A percentile compares a stretch with the other conserved stretches of the same genome.
Conservation (phyloP, 1,284 basidiomycete genomes). For the Earliella scabrosa region DNA sequence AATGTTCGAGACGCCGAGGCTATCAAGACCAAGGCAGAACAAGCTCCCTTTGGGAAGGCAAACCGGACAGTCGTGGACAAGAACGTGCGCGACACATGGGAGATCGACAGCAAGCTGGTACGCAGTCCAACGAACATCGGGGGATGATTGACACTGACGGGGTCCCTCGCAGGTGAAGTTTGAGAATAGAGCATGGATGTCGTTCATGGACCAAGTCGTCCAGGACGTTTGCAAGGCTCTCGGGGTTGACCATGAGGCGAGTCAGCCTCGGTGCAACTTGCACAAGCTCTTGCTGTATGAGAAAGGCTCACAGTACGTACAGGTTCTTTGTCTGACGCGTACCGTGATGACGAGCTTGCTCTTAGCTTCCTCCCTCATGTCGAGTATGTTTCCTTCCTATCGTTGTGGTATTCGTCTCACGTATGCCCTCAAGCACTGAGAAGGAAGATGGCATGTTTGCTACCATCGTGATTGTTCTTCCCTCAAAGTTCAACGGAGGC, state of each 20-base stretch:
- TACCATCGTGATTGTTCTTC: constrained; percentile 46
- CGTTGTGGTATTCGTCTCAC: neutral
- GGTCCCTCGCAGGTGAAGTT: constrained; percentile 26
- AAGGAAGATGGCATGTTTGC: constrained; percentile 49
- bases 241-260: no score
- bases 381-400: no score
- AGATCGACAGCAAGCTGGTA: constrained; percentile 31
- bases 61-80: constrained; percentile 32
- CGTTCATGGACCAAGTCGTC: constrained; percentile 16
- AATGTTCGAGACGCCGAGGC: constrained; percentile 22
- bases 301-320: constrained; percentile 1
- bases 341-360: no score
- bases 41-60: constrained; percentile 40
- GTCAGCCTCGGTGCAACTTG: no score
- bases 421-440: constrained; percentile 36
- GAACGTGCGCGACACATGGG: constrained; percentile 34
- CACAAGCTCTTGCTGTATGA: no score
- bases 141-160: no score
- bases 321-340: no score
- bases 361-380: neutral
- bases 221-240: no score
- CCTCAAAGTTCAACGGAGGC: constrained; percentile 48
- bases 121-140: no score
- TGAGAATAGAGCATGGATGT: constrained; percentile 28
- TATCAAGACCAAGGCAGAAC: constrained; percentile 36